A percentile compares a stretch with the other conserved stretches of the same genome.
Conservation (phyloP, 305 asterid genomes). For the Stenogyne calaminthoides region DNA sequence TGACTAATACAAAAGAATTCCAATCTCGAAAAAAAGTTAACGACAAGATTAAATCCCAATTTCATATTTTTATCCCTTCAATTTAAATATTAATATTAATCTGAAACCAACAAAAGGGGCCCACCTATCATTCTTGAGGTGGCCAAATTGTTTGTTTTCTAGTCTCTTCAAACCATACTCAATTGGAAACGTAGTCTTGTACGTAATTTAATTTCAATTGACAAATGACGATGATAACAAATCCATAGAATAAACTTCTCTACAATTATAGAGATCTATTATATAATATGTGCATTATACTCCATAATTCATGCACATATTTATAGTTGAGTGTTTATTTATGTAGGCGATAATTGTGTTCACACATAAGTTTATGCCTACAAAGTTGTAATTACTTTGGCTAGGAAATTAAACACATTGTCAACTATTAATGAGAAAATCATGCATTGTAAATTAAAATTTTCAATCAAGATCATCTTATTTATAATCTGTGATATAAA, state of each 20-base stretch:
- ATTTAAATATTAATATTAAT: constrained; percentile 30
- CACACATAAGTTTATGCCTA: not conserved
- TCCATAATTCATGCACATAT: not conserved
- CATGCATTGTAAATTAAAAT: not conserved
- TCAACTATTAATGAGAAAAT: not conserved
- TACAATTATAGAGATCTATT: not conserved
- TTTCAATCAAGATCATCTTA: not conserved
- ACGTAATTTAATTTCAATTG: not conserved
- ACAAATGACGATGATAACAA: constrained; percentile 12
- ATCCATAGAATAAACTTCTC: constrained; percentile 9
- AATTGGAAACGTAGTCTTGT: constrained; percentile 26
- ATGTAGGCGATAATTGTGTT: not conserved
- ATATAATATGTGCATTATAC: not conserved
- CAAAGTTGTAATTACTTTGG: not conserved
- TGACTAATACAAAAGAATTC: no score
- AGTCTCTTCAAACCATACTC: not conserved
- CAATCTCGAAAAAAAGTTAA: not conserved
- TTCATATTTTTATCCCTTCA: constrained; percentile 10
- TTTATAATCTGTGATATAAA: not conserved
- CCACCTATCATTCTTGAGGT: constrained; percentile 16
- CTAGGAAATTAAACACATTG: not conserved
- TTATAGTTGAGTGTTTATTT: no score
- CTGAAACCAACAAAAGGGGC: constrained; percentile 22
- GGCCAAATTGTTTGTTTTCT: constrained; percentile 29
- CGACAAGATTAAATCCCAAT: not conserved